Evolutionary conservation across 2,329 filamentous ascomycete species (phyloP).

Genomic region (Diplodia sapinea): DNA sequence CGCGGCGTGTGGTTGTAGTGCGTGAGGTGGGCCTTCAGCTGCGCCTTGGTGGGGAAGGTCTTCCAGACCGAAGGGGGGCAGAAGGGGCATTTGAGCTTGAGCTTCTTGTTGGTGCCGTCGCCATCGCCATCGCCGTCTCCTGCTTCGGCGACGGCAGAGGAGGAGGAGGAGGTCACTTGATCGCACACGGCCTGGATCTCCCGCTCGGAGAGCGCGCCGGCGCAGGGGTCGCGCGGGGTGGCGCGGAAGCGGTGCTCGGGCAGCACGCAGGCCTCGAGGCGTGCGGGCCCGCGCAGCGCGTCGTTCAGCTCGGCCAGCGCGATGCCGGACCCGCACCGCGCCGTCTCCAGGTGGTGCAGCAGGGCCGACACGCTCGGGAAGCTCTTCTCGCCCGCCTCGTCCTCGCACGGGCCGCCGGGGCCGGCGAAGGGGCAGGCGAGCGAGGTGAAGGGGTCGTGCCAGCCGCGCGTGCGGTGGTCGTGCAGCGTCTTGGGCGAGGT

Average conservation of each 20-base stretch:
- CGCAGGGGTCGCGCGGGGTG: conserved; percentile 9
- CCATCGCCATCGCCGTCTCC: background rate
- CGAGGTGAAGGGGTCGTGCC: conserved; percentile 28
- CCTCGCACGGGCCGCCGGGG: background rate
- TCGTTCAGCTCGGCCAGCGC: conserved; percentile 18
- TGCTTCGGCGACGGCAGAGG: background rate
- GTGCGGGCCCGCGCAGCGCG: conserved; percentile 9
- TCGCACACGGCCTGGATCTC: conserved; percentile 8
- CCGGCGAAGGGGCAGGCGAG: conserved; percentile 27
- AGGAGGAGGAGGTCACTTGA: background rate
- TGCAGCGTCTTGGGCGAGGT: conserved; percentile 31
- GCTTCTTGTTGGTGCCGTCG: background rate
- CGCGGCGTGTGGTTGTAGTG: conserved; percentile 30
- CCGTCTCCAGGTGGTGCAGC: conserved; percentile 28
- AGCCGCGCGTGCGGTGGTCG: conserved; percentile 31
- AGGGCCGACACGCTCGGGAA: conserved; percentile 23
- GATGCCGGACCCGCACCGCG: conserved; percentile 28
- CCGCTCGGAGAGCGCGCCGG: background rate
- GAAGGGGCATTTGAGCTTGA: conserved; percentile 22
- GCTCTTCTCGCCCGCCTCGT: background rate
- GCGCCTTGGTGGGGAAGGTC: conserved; percentile 14
- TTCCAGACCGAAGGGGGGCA: conserved; percentile 10
- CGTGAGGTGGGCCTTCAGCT: conserved; percentile 22
- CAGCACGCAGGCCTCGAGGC: conserved; percentile 28
- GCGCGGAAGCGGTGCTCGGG: conserved; percentile 11